Percentiles rank a stretch among this genome's conserved stretches.
These are phyloP conservation scores for Fusarium dlaminii DNA, from an alignment of 2,329 filamentous ascomycete genomes.

Conservation along the genomic window DNA sequence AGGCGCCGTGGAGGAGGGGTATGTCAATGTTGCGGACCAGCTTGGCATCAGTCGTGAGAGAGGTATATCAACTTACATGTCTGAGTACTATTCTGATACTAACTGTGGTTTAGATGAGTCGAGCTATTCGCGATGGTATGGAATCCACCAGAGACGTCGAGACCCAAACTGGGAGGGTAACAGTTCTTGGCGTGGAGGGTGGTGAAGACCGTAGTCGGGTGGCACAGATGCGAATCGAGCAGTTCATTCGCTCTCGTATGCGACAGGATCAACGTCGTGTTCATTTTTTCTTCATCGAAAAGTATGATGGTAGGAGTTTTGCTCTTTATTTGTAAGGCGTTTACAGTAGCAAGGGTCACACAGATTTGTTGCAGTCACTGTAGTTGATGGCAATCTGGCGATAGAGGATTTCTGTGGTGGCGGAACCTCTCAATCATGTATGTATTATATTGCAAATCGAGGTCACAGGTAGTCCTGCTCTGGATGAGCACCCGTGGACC, in stretches of 20 bases:
- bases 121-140: constrained; percentile 21
- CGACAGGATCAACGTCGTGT: background rate
- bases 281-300: background rate
- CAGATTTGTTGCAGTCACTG: background rate
- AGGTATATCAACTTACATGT: constrained; percentile 50
- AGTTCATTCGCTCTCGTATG: background rate
- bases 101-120: constrained; percentile 15
- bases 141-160: constrained; percentile 6
- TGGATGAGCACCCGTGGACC: background rate
- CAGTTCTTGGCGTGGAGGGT: background rate
- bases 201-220: background rate
- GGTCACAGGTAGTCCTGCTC: background rate
- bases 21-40: constrained; percentile 69
- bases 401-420: background rate
- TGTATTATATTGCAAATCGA: no score
- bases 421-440: background rate
- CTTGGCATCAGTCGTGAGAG: constrained; percentile 65
- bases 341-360: background rate
- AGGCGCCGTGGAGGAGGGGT: constrained; percentile 61
- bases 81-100: background rate
- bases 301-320: background rate
- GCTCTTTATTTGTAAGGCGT: background rate
- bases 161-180: background rate
- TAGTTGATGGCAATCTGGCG: background rate
- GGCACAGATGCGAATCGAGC: background rate